phyloP scores from a whole-genome alignment of 768 basidiomycete genomes.

The Galerina marginata region DNA sequence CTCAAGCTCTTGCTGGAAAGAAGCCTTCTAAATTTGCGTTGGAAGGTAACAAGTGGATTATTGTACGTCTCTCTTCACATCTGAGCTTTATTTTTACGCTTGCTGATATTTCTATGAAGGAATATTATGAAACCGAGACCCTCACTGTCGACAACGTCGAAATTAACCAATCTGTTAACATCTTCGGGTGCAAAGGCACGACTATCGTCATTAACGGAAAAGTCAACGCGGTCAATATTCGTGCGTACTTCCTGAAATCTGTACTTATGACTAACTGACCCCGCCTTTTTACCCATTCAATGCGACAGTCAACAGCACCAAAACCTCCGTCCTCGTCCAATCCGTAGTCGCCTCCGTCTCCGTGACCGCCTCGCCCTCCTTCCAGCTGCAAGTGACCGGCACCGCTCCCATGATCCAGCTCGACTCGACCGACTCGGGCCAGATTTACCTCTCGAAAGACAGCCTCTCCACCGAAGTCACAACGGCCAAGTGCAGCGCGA shows the following conservation, averaged over 20 bases:
- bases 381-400: slow-evolving; percentile 91
- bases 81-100: neutral
- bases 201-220: slow-evolving; percentile 90
- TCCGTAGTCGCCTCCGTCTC: slow-evolving; percentile 92
- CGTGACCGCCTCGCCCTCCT: slow-evolving; percentile 91
- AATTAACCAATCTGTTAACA: slow-evolving; percentile 83
- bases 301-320: slow-evolving; percentile 79
- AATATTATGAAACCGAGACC: slow-evolving; percentile 87
- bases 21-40: slow-evolving; percentile 89
- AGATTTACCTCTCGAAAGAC: slow-evolving; percentile 88
- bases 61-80: slow-evolving; percentile 56
- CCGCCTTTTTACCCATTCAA: slow-evolving; percentile 2
- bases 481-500: slow-evolving; percentile 90
- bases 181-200: slow-evolving; percentile 89
- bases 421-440: slow-evolving; percentile 94
- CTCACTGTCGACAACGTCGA: slow-evolving; percentile 79
- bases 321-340: slow-evolving; percentile 87
- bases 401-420: slow-evolving; percentile 90
- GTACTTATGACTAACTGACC: neutral
- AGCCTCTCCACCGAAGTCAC: slow-evolving; percentile 84
- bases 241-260: slow-evolving; percentile 47
- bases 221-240: slow-evolving; percentile 89
- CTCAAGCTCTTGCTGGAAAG: slow-evolving; percentile 82
- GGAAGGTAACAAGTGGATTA: slow-evolving; percentile 93
- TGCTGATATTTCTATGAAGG: slow-evolving; percentile 50